Evolutionary conservation across 2,329 filamentous ascomycete genomes (phyloP), one percentile per base, ranked within the genome.

Genomic region (Fusarium sp.): DNA sequence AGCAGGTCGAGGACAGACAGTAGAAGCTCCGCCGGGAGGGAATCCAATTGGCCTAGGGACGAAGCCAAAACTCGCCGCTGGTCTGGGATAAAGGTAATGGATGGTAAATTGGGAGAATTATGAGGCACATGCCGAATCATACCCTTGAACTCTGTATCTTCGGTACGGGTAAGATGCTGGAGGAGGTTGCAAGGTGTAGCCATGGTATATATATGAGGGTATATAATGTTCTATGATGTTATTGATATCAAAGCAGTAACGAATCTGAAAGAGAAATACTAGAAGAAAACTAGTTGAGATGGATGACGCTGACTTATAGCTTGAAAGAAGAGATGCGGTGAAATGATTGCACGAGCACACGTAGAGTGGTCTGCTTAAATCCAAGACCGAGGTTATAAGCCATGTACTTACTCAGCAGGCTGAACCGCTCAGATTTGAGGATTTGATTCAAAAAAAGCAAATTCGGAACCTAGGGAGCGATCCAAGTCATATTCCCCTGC

Each of bases 1-100:
- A 74, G 74, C 34, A 70, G 51, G 28, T 66, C 64, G 38, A 70
- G 61, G 10, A 68, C 62, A 34, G 70, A 50, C 8, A 67, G 51
- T 22, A 72, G 46, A 10, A 75, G 50, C 44, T 74, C 68, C 10
- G 57, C 44, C 3, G 73, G 69, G 13, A 76, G 50, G 10, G 43
- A 48, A 22, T 72, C 69, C 39, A 75, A 63, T 35, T 58, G 63
- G 24, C 73, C 72, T 19, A 73, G 39, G 25, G 65, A 72, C 15
- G 66, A 68, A 48, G 40, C 35, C 46, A 35, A 35, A 19, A 32
- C 36, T 28, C 57, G 45, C 36, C 48, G 36, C 29, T 62, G 53
- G 43, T 53, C 35, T 56, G 38, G 36, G 41, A 41, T 53, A 46
- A 36, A 34, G 11, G 43, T 46, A 36, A 41, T 58, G 22, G 46